A percentile compares a stretch with the other conserved stretches of the same genome.
Evolutionary conservation across 2,329 filamentous ascomycete species (phyloP).

Genomic region (Colletotrichum lindemuthianum): DNA sequence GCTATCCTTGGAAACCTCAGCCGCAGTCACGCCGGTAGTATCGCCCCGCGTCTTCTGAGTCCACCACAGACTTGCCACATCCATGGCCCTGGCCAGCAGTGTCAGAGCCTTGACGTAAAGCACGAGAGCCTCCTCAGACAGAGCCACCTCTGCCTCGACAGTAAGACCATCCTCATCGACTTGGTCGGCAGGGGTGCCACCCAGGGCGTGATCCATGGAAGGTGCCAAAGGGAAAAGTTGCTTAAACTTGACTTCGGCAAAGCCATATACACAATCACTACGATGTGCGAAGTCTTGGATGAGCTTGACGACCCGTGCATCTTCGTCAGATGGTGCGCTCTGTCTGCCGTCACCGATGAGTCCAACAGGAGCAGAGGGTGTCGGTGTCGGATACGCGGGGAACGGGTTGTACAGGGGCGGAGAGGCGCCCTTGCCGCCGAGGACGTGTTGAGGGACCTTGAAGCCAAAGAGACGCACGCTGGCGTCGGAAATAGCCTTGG

Average conservation of each 20-base stretch:
- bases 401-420: constrained; percentile 85
- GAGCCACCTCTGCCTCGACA: constrained; percentile 81
- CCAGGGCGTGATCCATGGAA: constrained; percentile 76
- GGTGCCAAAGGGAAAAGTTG: constrained; percentile 92
- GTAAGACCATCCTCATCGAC: constrained; percentile 81
- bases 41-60: constrained; percentile 78
- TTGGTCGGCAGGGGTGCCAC: constrained; percentile 67
- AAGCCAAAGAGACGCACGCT: constrained; percentile 80
- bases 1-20: constrained; percentile 56
- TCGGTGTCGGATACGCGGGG: constrained; percentile 82
- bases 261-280: constrained; percentile 96
- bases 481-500: constrained; percentile 94
- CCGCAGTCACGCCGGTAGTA: constrained; percentile 52
- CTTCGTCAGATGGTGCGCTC: constrained; percentile 76
- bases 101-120: constrained; percentile 95
- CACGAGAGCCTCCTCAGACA: constrained; percentile 94
- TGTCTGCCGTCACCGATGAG: constrained; percentile 75
- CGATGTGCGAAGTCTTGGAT: constrained; percentile 93
- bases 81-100: constrained; percentile 92
- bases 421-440: constrained; percentile 69
- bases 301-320: constrained; percentile 77
- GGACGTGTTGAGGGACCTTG: constrained; percentile 71
- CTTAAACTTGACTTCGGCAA: constrained; percentile 98
- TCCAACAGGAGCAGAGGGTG: constrained; percentile 67
- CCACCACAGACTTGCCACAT: constrained; percentile 95